Evolutionary conservation across 495 filamentous ascomycete species (phyloP).

Genomic region (Bathelium albidoporum): DNA sequence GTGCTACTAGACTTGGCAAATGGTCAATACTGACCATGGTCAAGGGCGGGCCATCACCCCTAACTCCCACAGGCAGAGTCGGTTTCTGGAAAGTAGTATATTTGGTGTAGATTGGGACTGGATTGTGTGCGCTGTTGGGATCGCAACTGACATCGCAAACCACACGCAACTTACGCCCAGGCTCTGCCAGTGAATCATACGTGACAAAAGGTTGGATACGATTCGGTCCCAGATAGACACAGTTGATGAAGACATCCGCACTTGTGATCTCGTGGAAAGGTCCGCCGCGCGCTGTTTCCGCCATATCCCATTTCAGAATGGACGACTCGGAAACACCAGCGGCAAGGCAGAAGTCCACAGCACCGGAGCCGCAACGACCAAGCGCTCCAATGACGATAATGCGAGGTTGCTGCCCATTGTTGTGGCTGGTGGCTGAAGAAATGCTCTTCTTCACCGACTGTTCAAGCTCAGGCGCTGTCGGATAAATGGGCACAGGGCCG

Average conservation of each 20-base stretch:
- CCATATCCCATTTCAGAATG: slow-evolving; percentile 71
- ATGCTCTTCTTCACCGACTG: slow-evolving; percentile 49
- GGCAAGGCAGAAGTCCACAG: slow-evolving; percentile 67
- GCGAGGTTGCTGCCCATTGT: slow-evolving; percentile 37
- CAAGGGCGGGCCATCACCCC: slow-evolving; percentile 46
- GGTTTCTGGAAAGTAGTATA: slow-evolving; percentile 75
- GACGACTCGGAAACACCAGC: slow-evolving; percentile 45
- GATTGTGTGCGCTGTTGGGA: slow-evolving; percentile 61
- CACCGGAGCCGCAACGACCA: slow-evolving; percentile 79
- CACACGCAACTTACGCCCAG: slow-evolving; percentile 65
- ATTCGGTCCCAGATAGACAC: slow-evolving; percentile 68
- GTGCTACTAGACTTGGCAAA: slow-evolving; percentile 66
- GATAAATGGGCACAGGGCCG: slow-evolving; percentile 51
- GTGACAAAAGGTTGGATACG: slow-evolving; percentile 64
- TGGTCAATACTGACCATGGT: slow-evolving; percentile 86
- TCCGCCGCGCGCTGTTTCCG: slow-evolving; percentile 72
- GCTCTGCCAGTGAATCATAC: slow-evolving; percentile 52
- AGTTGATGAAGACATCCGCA: slow-evolving; percentile 52
- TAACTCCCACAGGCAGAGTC: slow-evolving; percentile 60
- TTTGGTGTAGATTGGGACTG: slow-evolving; percentile 74
- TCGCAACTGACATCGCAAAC: slow-evolving; percentile 69
- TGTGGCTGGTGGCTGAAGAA: slow-evolving; percentile 30
- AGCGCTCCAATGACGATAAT: slow-evolving; percentile 56
- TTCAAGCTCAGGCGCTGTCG: slow-evolving; percentile 64
- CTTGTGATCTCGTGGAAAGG: slow-evolving; percentile 84